Evolutionary conservation across 306 rosid genomes (phyloP).

Genomic region (Castanopsis chinensis): DNA sequence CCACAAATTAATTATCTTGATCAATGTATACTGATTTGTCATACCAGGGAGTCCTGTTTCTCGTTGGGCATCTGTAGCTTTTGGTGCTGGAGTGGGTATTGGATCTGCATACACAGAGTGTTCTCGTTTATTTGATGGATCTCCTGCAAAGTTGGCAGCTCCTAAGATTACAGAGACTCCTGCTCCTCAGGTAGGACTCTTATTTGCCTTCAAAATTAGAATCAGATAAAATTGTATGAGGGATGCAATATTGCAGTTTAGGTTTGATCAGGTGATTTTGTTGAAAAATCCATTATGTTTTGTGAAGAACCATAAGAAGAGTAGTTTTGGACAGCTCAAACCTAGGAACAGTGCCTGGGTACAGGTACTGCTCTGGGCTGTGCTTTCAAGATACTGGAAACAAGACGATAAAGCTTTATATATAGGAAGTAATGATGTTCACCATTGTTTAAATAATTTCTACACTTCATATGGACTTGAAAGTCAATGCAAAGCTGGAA

Average conservation of each 20-base stretch:
- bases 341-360: background rate
- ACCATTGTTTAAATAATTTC: no score
- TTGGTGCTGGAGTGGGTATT: conserved; percentile 83
- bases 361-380: background rate
- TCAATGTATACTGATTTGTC: background rate
- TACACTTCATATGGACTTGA: no score
- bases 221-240: background rate
- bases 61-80: conserved; percentile 90
- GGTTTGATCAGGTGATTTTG: background rate
- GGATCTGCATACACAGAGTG: conserved; percentile 89
- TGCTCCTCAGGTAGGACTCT: conserved; percentile 35
- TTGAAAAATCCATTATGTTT: background rate
- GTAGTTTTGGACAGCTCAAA: background rate
- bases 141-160: conserved; percentile 44
- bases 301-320: background rate
- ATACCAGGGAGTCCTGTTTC: conserved; percentile 73
- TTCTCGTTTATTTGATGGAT: conserved; percentile 54
- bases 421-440: no score
- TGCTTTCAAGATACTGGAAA: background rate
- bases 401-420: background rate
- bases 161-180: conserved; percentile 40
- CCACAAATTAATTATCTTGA: background rate
- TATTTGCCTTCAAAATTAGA: background rate
- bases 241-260: background rate
- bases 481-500: no score